phyloP scores from a whole-genome alignment of 2,329 filamentous ascomycete species.

The Phialemoniopsis sp. region DNA sequence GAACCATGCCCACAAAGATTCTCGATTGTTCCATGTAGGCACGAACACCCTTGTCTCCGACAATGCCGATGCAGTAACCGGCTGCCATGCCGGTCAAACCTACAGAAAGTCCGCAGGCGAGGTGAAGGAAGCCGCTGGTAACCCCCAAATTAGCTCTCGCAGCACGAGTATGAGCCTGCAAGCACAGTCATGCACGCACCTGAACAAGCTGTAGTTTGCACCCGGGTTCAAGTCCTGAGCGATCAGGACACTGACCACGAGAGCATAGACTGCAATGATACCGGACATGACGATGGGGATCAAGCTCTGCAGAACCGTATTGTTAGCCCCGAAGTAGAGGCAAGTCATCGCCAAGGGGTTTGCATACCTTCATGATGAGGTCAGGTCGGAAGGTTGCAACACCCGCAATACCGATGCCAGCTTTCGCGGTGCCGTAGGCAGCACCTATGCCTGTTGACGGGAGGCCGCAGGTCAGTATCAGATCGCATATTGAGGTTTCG shows the following conservation, averaged over 20 bases:
- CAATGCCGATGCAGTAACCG: constrained; percentile 93
- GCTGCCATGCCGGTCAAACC: constrained; percentile 90
- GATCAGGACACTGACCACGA: constrained; percentile 95
- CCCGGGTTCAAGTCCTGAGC: constrained; percentile 71
- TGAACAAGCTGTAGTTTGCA: constrained; percentile 77
- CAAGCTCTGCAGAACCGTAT: constrained; percentile 52
- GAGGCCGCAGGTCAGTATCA: constrained; percentile 8
- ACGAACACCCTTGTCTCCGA: constrained; percentile 90
- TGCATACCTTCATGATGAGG: constrained; percentile 80
- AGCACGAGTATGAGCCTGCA: not conserved
- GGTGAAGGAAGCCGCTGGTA: constrained; percentile 81
- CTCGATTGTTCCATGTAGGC: constrained; percentile 95
- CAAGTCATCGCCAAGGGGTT: not conserved
- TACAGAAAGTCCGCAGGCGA: constrained; percentile 85
- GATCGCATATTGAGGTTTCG: constrained; percentile 15
- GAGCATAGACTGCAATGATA: constrained; percentile 96
- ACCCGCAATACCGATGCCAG: constrained; percentile 81
- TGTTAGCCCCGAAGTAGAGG: not conserved
- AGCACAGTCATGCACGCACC: constrained; percentile 41
- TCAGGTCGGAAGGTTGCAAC: constrained; percentile 82
- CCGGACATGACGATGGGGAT: constrained; percentile 97
- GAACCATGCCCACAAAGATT: constrained; percentile 96
- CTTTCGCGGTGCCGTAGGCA: constrained; percentile 84
- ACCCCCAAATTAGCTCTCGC: no score
- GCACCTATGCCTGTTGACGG: constrained; percentile 56